phyloP scores from a whole-genome alignment of 2,329 filamentous ascomycete species.

The Didymella glomerata region DNA sequence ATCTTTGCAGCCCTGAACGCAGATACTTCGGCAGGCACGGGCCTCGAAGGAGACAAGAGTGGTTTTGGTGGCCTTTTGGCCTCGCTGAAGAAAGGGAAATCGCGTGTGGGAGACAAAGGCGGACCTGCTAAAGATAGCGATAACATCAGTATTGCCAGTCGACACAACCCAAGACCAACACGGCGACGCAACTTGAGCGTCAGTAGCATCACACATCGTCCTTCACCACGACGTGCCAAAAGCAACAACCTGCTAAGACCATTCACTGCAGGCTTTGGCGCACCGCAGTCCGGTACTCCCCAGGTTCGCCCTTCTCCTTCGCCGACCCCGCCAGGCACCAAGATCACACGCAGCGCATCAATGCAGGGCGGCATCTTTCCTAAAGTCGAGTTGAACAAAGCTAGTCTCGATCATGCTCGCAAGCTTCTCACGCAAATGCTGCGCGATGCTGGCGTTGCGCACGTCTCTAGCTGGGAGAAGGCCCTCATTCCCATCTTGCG shows the following conservation, averaged over 20 bases:
- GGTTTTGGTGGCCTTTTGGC: slow-evolving; percentile 77
- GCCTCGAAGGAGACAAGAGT: slow-evolving; percentile 75
- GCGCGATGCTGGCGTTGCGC: slow-evolving; percentile 76
- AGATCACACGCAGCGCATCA: slow-evolving; percentile 76
- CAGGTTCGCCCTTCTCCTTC: slow-evolving; percentile 38
- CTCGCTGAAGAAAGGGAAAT: slow-evolving; percentile 77
- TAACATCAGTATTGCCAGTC: slow-evolving; percentile 69
- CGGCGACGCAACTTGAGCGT: slow-evolving; percentile 85
- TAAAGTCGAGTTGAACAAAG: slow-evolving; percentile 83
- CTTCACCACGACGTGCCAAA: slow-evolving; percentile 73
- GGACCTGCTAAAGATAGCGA: slow-evolving; percentile 72
- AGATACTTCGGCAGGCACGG: slow-evolving; percentile 67
- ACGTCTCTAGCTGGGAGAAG: slow-evolving; percentile 82
- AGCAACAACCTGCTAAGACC: slow-evolving; percentile 63
- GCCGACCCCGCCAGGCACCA: slow-evolving; percentile 44
- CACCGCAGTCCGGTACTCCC: slow-evolving; percentile 35
- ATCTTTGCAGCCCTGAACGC: slow-evolving; percentile 78
- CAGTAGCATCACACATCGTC: slow-evolving; percentile 76
- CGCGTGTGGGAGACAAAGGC: slow-evolving; percentile 75
- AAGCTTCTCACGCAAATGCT: slow-evolving; percentile 85
- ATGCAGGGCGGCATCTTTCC: slow-evolving; percentile 78
- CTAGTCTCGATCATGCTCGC: slow-evolving; percentile 87
- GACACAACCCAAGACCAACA: slow-evolving; percentile 68
- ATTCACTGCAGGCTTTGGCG: slow-evolving; percentile 53
- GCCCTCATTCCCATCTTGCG: slow-evolving; percentile 89